Base-by-base conservation (phyloP, 306 rosid species). In the Sesbania bispinosa region DNA sequence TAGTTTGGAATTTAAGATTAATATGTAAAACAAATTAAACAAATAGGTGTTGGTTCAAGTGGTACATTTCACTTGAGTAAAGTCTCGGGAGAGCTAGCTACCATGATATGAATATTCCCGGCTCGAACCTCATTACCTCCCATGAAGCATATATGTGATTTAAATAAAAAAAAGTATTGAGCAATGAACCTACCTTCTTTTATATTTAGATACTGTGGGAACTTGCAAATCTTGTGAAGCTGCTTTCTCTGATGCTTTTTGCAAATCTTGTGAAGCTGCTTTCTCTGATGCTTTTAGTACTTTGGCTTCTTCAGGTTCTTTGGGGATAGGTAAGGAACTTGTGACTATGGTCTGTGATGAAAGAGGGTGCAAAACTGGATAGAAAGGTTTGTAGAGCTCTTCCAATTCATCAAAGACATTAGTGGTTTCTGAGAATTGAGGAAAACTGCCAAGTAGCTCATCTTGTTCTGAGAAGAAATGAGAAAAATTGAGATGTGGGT, bases 381-480 rank as follows among this genome's bases (percentile, higher is more conserved):
- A 82, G 62, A 86, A 87, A 20, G 96, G 97, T 51, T 80, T 87
- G 71, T 73, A 84, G 74, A 87, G 79, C 5, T 83, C 88, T 29
- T 83, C 90, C 30, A 94, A 76, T 38, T 87, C 96, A 71, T 85
- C 85, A 7, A 80, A 46, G 30, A 71, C 77, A 29, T 82, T 65
- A 5, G 76, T 43, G 46, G 86, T 69, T 63, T 85, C 88, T 73
- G 89, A 77, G 64, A 85, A 69, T 35, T 81, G 83, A 0, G 92
- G 84, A 51, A 77, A 86, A 62, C 29, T 41, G 15, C 26, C 41
- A 65, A 88, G 73, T 18, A 79, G 43, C 9, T 62, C 78, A 24
- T 85, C 77, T 76, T 87, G 87, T 27, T 71, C 62, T 3, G 66
- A 13, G 48, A 67, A 65, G 24, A 74, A 62, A 24, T 71, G 71